Base-by-base conservation (phyloP, 129 eudicot genomes). In the Gnaphalium uliginosum region DNA sequence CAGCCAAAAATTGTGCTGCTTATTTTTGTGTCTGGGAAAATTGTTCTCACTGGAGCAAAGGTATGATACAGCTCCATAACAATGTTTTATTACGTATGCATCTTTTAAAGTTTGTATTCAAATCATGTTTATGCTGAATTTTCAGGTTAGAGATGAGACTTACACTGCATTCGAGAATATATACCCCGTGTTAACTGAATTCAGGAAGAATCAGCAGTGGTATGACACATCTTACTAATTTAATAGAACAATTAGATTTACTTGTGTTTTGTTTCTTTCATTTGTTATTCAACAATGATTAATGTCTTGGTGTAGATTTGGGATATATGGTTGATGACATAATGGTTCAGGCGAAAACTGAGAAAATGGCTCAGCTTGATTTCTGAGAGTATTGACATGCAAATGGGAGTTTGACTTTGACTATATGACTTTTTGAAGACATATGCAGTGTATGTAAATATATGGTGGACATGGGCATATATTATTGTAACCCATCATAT, bases 1-100 rank as follows among this genome's bases (percentile, higher is more conserved):
- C 96, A 92, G 57, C 98, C 98, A 0, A 89, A 92, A 78, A 88
- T 92, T 17, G 96, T 92, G 33, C 82, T 92, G 75, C 98, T 92
- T 61, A 92, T 92, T 33, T 92, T 92, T 57, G 94, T 89, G 24
- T 92, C 96, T 0, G 98, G 98, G 27, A 92, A 92, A 86, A 89
- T 92, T 82, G 98, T 92, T 26, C 86, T 92, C 14, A 92, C 96
- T 4, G 96, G 98, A 68, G 98, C 98, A 0, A 92, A 92, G 98
- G 98, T 92, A 68, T 54, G 18, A 70, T 39, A 66, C 5, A 19
- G 15, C 27, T 68, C 72, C 48, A 9, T 57, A 15, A 72, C 23
- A 9, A 27, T 57, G 26, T 46, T 69, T 62, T 8, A 29, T 25
- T 54, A 6, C 3, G 1, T 22, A 33, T 33, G 8, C 17, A 4